Conservation (phyloP, 164 flowering plant species). For the Litsea cubeba region DNA sequence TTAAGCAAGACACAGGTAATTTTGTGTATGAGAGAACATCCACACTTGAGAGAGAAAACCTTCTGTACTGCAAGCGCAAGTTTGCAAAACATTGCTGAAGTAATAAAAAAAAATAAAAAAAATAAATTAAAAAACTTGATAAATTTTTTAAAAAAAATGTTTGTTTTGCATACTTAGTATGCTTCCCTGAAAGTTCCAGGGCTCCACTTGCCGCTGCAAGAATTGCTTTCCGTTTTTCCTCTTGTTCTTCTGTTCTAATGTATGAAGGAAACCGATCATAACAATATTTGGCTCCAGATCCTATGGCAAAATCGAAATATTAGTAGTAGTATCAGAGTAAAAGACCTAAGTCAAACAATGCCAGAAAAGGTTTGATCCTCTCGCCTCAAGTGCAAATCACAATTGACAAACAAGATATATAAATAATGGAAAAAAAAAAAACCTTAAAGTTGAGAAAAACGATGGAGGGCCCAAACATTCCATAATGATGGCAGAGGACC, state of each 20-base stretch:
- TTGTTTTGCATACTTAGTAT: conserved; percentile 37
- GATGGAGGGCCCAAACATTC: too few relatives aligned
- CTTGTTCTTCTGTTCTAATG: conserved; percentile 85
- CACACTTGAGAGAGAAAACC: neutral
- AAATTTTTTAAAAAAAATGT: too few relatives aligned
- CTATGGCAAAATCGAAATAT: conserved; percentile 28
- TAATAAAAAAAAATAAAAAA: too few relatives aligned
- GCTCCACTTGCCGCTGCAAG: conserved; percentile 82
- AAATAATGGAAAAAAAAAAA: neutral
- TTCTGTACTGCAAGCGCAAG: neutral
- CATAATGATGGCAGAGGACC: too few relatives aligned
- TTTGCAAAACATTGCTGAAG: neutral
- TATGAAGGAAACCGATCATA: conserved; percentile 91
- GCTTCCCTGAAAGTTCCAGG: conserved; percentile 44
- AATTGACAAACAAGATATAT: neutral
- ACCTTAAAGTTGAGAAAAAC: too few relatives aligned
- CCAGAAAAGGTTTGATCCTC: neutral
- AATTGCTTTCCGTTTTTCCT: conserved; percentile 88
- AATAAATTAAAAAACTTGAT: neutral
- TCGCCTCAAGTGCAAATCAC: neutral
- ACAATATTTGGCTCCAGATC: conserved; percentile 71
- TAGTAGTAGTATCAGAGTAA: neutral
- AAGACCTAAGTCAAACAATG: neutral
- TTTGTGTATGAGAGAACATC: neutral
- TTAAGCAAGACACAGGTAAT: neutral